A percentile compares a stretch with the other conserved stretches of the same genome.
Evolutionary conservation across 2,329 filamentous ascomycete genomes (phyloP).

Genomic region (Cercospora brassicicola): DNA sequence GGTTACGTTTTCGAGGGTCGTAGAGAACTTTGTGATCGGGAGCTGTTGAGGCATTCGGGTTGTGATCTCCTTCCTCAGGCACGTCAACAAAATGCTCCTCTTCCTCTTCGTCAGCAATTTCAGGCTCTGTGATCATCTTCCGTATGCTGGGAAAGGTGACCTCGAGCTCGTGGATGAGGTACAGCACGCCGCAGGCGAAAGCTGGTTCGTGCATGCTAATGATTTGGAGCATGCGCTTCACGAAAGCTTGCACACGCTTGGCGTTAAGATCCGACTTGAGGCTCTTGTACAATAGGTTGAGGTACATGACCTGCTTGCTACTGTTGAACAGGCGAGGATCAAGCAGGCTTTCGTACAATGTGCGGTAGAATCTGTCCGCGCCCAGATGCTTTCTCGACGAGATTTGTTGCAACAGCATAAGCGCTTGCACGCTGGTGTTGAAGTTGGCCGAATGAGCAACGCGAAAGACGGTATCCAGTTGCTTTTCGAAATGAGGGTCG

Average conservation of each 20-base stretch:
- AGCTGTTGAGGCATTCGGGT: conserved; percentile 28
- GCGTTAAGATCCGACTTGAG: conserved; percentile 88
- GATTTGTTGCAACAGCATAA: conserved; percentile 92
- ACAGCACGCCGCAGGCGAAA: conserved; percentile 91
- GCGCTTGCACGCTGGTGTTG: conserved; percentile 94
- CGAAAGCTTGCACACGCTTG: conserved; percentile 90
- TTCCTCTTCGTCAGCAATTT: conserved; percentile 71
- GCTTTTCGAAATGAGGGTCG: conserved; percentile 75
- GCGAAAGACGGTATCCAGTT: conserved; percentile 90
- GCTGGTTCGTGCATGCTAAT: conserved; percentile 85
- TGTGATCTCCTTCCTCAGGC: conserved; percentile 53
- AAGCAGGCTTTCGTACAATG: conserved; percentile 89
- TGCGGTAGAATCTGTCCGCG: conserved; percentile 89
- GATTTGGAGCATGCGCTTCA: conserved; percentile 87
- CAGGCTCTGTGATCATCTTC: conserved; percentile 75
- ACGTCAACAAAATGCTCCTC: conserved; percentile 71
- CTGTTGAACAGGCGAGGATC: conserved; percentile 85
- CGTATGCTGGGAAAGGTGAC: conserved; percentile 76
- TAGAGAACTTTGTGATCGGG: conserved; percentile 53
- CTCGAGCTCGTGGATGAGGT: conserved; percentile 79
- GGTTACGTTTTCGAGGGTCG: conserved; percentile 86
- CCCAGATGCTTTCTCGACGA: conserved; percentile 76
- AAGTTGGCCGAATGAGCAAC: conserved; percentile 98
- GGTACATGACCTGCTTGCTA: conserved; percentile 91
- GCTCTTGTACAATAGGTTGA: conserved; percentile 86